Percentiles rank a stretch among this genome's conserved stretches.
Conservation (phyloP, 129 eudicot species). For the Helichrysum umbraculigerum region DNA sequence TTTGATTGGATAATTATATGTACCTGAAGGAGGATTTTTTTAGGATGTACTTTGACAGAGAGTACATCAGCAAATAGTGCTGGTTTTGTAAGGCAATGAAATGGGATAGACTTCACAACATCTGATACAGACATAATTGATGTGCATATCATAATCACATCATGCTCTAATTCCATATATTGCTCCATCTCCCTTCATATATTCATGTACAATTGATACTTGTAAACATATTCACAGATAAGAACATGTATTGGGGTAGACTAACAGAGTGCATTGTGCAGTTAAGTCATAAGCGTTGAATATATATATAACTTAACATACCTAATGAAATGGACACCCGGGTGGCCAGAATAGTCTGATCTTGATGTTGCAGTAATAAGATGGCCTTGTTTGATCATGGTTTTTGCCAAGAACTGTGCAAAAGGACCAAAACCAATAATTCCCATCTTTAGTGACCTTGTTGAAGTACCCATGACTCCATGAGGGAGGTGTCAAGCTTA, state of each 20-base stretch:
- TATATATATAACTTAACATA: constrained; percentile 15
- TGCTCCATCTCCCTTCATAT: constrained; percentile 48
- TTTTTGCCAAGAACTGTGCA: constrained; percentile 64
- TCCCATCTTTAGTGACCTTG: constrained; percentile 52
- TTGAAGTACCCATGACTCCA: constrained; percentile 29
- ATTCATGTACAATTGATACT: constrained; percentile 18
- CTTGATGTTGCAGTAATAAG: constrained; percentile 60
- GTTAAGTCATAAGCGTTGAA: constrained; percentile 25
- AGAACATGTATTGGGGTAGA: not conserved
- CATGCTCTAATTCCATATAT: constrained; percentile 48
- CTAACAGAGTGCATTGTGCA: constrained; percentile 16
- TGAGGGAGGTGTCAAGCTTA: not conserved
- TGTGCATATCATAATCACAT: constrained; percentile 64
- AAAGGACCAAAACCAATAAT: constrained; percentile 75
- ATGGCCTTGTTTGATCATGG: constrained; percentile 82
- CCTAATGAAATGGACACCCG: constrained; percentile 51
- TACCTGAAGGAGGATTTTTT: constrained; percentile 56
- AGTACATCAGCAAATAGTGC: constrained; percentile 66
- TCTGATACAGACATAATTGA: constrained; percentile 56
- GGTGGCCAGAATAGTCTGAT: constrained; percentile 52
- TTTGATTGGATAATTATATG: not conserved
- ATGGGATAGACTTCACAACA: constrained; percentile 56
- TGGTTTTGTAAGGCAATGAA: constrained; percentile 39
- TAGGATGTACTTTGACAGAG: constrained; percentile 70
- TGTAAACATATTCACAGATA: not conserved